Percentiles rank a stretch among this genome's conserved stretches.
Evolutionary conservation across 2,329 filamentous ascomycete species (phyloP).

Genomic region (Biscogniauxia mediterranea): DNA sequence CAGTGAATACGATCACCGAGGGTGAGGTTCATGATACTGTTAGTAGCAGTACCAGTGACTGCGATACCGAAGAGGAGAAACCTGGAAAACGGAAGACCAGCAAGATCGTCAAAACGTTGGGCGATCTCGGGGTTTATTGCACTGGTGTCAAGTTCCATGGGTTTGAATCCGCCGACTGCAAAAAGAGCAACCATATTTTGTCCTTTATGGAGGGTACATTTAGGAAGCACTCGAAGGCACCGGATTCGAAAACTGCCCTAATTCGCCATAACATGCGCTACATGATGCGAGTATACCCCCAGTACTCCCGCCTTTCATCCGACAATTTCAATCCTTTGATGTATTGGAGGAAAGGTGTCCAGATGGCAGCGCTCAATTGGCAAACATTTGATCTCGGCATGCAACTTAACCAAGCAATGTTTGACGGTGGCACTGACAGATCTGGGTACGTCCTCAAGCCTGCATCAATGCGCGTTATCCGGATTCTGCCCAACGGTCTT

Average conservation of each 20-base stretch:
- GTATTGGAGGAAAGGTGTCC: conserved; percentile 92
- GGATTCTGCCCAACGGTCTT: conserved; percentile 55
- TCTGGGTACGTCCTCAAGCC: conserved; percentile 95
- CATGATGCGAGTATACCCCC: conserved; percentile 92
- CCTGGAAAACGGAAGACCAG: conserved; percentile 63
- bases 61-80: conserved; percentile 66
- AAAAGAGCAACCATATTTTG: conserved; percentile 89
- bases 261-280: conserved; percentile 89
- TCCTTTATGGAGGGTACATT: conserved; percentile 92
- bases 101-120: conserved; percentile 82
- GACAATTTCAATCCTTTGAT: conserved; percentile 92
- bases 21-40: conserved; percentile 53
- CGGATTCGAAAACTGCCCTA: conserved; percentile 73
- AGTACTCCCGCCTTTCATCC: conserved; percentile 75
- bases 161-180: conserved; percentile 75
- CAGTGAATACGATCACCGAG: conserved; percentile 55
- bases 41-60: conserved; percentile 73
- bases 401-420: conserved; percentile 98
- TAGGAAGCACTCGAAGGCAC: conserved; percentile 72
- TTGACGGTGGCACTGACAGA: conserved; percentile 80
- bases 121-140: conserved; percentile 78
- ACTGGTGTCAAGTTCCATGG: conserved; percentile 77
- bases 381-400: conserved; percentile 95
- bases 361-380: conserved; percentile 98
- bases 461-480: conserved; percentile 72